Conservation (phyloP, 208 protist genomes). For the Trypanosoma congolense region DNA sequence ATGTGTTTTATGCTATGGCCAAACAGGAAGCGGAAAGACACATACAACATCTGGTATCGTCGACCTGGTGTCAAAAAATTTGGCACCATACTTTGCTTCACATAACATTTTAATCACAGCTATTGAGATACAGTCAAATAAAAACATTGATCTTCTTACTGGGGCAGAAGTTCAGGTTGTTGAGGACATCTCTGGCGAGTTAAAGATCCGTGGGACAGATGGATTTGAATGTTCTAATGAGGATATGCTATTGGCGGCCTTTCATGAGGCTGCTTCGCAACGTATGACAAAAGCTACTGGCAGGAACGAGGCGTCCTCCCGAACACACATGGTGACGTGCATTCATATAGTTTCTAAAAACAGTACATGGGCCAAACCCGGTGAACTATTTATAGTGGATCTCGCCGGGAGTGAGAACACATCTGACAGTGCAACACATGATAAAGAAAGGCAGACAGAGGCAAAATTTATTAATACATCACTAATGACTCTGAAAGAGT, state of each 20-base stretch:
- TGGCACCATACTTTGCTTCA: constrained; percentile 55
- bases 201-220: constrained; percentile 71
- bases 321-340: constrained; percentile 83
- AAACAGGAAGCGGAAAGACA: constrained; percentile 91
- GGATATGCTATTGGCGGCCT: constrained; percentile 74
- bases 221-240: constrained; percentile 74
- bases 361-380: constrained; percentile 78
- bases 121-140: constrained; percentile 76
- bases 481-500: constrained; percentile 91
- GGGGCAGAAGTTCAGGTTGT: constrained; percentile 74
- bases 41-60: constrained; percentile 83
- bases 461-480: constrained; percentile 90
- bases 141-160: constrained; percentile 79
- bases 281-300: constrained; percentile 75
- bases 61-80: constrained; percentile 45
- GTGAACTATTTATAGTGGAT: constrained; percentile 83
- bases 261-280: constrained; percentile 69
- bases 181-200: constrained; percentile 74
- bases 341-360: constrained; percentile 76
- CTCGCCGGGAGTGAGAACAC: constrained; percentile 89
- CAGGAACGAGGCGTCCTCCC: constrained; percentile 79
- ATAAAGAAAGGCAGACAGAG: constrained; percentile 73
- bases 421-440: constrained; percentile 83
- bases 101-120: constrained; percentile 72
- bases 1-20: constrained; percentile 87